Percentiles rank a stretch among this genome's conserved stretches.
Conservation (phyloP, 2,329 filamentous ascomycete genomes). For the Gremmenia infestans region DNA sequence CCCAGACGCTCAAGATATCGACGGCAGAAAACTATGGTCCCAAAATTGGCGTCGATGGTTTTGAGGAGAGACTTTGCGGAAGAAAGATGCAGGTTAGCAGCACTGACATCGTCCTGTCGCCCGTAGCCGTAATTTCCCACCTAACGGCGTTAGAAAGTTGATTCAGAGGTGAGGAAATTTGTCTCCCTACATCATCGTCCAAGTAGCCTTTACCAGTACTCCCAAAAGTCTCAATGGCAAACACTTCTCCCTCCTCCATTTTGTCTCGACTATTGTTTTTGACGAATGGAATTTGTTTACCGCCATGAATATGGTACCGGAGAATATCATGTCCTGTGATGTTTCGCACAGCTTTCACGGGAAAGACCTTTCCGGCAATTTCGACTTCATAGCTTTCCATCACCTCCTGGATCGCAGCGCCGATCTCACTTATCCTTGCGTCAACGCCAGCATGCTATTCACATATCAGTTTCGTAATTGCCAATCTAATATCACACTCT, state of each 20-base stretch:
- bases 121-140: conserved; percentile 74
- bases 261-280: conserved; percentile 84
- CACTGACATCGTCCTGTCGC: background rate
- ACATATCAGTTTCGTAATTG: background rate
- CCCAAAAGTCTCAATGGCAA: conserved; percentile 94
- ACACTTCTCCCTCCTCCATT: conserved; percentile 96
- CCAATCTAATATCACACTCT: background rate
- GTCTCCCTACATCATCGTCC: conserved; percentile 65
- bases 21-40: conserved; percentile 84
- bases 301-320: conserved; percentile 85
- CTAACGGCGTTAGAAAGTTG: conserved; percentile 33
- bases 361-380: conserved; percentile 46
- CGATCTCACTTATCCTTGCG: conserved; percentile 68
- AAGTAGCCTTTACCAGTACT: conserved; percentile 89
- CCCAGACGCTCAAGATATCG: conserved; percentile 90
- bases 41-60: conserved; percentile 95
- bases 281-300: conserved; percentile 90
- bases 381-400: conserved; percentile 60
- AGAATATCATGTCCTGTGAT: conserved; percentile 75
- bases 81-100: conserved; percentile 60
- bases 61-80: conserved; percentile 82
- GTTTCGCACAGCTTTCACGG: conserved; percentile 50
- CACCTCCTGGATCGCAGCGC: conserved; percentile 53
- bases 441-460: conserved; percentile 85
- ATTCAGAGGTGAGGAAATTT: background rate